Base-by-base conservation (phyloP, 139 green algal species). In the Chlamydomonas sphaeroides region DNA sequence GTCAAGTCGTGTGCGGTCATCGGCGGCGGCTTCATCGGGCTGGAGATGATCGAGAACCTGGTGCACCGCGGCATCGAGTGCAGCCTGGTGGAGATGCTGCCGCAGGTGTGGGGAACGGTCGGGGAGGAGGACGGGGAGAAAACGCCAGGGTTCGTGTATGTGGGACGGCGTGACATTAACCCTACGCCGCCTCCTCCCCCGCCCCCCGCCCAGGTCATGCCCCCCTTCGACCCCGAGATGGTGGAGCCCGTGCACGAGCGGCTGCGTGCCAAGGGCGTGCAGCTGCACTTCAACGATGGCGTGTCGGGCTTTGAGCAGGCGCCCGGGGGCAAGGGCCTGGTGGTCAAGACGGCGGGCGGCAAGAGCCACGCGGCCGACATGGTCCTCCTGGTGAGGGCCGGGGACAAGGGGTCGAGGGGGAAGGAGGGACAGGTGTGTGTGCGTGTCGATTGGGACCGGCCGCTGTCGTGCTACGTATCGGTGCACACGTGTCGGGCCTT, bases 21-120 rank as follows among this genome's bases (percentile, higher is more conserved):
- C 20, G 90, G 90, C 53, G 88, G 79, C 36, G 90, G 90, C 41
- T 93, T 93, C 84, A 93, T 93, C 59, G 90, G 89, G 17, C 51
- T 92, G 33, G 89, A 92, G 87, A 90, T 90, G 84, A 68, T 84
- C 42, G 90, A 93, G 78, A 93, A 93, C 80, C 81, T 93, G 39
- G 78, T 88, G 49, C 80, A 91, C 67, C 83, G 81, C 10, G 89
- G 89, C 21, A 78, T 93, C 45, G 74, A 91, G 53, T 79, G 74
- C 7, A 82, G 57, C 5, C 67, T 91, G 41, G 53, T 93, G 65
- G 87, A 91, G 71, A 86, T 87, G 76, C 70, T 88, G 80, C 69
- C 75, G 15, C 88, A 92, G 88, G 88, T 91, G 62, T 10, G 72
- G 2, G 11, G 18, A 30, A 59, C 30, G 68, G 68, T 38, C 1